Conservation (phyloP, 805 yeast genomes). For the Kluyveromyces wickerhamii region DNA sequence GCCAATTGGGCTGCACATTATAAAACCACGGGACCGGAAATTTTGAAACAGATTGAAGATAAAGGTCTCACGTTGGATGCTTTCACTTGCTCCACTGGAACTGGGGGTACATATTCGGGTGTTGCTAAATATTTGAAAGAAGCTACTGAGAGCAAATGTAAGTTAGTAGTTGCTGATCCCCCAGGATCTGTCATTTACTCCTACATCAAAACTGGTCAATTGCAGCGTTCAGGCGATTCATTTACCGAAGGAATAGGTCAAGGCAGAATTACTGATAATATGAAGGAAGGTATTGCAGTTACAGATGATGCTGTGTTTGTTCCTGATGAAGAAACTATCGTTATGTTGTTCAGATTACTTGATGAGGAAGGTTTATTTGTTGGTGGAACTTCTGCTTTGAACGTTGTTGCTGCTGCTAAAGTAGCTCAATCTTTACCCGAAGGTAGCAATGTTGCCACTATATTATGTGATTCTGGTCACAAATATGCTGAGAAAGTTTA, state of each 20-base stretch:
- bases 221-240: constrained; percentile 71
- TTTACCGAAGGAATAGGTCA: constrained; percentile 97
- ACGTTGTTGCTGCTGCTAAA: constrained; percentile 80
- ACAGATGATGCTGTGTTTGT: constrained; percentile 76
- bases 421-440: constrained; percentile 73
- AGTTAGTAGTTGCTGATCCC: constrained; percentile 79
- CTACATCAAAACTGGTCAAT: constrained; percentile 63
- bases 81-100: constrained; percentile 86
- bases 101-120: constrained; percentile 92
- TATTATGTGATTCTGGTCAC: constrained; percentile 87
- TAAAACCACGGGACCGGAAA: constrained; percentile 88
- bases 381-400: constrained; percentile 87
- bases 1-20: constrained; percentile 86
- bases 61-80: constrained; percentile 50
- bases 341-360: constrained; percentile 72
- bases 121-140: constrained; percentile 69
- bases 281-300: constrained; percentile 60
- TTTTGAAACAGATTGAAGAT: constrained; percentile 77
- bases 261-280: constrained; percentile 82
- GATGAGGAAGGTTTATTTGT: constrained; percentile 87
- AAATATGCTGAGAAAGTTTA: constrained; percentile 79
- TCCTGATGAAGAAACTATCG: constrained; percentile 73
- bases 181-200: constrained; percentile 85
- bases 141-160: constrained; percentile 51
- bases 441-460: constrained; percentile 73